A percentile compares a stretch with the other conserved stretches of the same genome.
These are phyloP conservation scores for Saturnispora dispora DNA, from an alignment of 805 yeast species.

Conservation along the genomic window DNA sequence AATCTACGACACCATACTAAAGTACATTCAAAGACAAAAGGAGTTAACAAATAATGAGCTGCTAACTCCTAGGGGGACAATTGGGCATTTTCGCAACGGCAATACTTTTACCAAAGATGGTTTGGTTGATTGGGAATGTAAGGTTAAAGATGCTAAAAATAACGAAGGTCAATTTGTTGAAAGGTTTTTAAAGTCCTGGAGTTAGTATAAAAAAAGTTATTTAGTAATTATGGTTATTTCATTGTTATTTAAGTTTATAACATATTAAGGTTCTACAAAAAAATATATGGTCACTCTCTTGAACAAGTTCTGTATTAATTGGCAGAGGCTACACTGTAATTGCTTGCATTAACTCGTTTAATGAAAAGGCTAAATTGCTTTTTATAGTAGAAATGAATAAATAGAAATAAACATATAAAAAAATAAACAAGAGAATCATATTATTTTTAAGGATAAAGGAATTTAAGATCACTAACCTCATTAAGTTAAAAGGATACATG, in stretches of 20 bases:
- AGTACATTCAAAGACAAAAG: constrained; percentile 18
- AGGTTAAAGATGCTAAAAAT: not conserved
- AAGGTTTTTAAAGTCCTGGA: constrained; percentile 2
- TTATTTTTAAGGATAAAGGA: not conserved
- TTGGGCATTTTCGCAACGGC: not conserved
- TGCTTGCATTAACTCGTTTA: no score
- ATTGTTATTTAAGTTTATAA: not conserved
- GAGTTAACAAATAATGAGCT: not conserved
- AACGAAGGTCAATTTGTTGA: constrained; percentile 3
- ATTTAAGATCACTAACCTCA: not conserved
- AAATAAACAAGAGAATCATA: not conserved
- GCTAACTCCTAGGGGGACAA: not conserved
- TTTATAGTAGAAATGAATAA: not conserved
- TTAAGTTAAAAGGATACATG: constrained; percentile 26
- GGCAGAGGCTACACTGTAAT: not conserved
- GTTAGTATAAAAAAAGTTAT: not conserved
- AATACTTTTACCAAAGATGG: constrained; percentile 8
- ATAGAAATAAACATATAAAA: not conserved
- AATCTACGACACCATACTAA: constrained; percentile 36
- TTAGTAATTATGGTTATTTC: not conserved
- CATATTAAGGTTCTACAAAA: not conserved
- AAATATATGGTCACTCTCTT: not conserved
- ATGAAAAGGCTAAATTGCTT: not conserved
- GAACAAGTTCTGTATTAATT: not conserved
- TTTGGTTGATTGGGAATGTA: constrained; percentile 13